Percentiles rank a stretch among this genome's conserved stretches.
phyloP scores from a whole-genome alignment of 1,284 basidiomycete species.

The Meira nashicola region DNA sequence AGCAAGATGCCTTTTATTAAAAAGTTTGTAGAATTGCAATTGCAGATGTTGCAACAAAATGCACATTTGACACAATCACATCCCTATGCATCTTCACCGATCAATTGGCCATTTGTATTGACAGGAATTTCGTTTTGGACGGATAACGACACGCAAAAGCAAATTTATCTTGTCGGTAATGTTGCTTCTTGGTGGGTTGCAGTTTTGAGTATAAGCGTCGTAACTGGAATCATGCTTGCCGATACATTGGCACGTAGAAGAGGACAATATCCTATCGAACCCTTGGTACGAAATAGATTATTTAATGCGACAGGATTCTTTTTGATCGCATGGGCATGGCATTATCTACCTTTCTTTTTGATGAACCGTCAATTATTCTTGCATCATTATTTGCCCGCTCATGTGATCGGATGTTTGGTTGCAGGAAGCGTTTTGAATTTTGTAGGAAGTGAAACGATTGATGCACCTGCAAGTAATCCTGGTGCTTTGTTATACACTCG shows the following conservation, averaged over 20 bases:
- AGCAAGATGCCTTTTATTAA: slow-evolving; percentile 84
- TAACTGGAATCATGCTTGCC: slow-evolving; percentile 76
- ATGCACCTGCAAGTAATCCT: slow-evolving; percentile 76
- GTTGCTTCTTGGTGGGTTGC: slow-evolving; percentile 88
- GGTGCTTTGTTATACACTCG: slow-evolving; percentile 55
- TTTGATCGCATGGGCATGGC: slow-evolving; percentile 84
- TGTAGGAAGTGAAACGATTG: slow-evolving; percentile 65
- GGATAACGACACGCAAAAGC: slow-evolving; percentile 49
- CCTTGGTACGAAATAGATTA: slow-evolving; percentile 78
- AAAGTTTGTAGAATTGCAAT: slow-evolving; percentile 88
- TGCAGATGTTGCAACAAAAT: slow-evolving; percentile 96
- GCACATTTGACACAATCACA: slow-evolving; percentile 89
- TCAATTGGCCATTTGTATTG: slow-evolving; percentile 96
- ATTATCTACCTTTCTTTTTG: slow-evolving; percentile 93
- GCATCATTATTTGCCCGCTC: slow-evolving; percentile 84
- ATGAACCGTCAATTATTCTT: slow-evolving; percentile 67
- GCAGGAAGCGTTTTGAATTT: slow-evolving; percentile 90
- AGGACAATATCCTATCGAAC: slow-evolving; percentile 69
- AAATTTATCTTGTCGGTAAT: slow-evolving; percentile 93
- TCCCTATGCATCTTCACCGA: slow-evolving; percentile 86
- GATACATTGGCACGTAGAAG: slow-evolving; percentile 70
- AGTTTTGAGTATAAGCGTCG: slow-evolving; percentile 75
- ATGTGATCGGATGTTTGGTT: slow-evolving; percentile 79
- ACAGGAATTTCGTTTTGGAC: slow-evolving; percentile 99
- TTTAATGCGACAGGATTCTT: slow-evolving; percentile 92